Percentiles rank a stretch among this genome's conserved stretches.
Evolutionary conservation across 2,329 filamentous ascomycete genomes (phyloP).

Genomic region (Penicillium hesseltinei): DNA sequence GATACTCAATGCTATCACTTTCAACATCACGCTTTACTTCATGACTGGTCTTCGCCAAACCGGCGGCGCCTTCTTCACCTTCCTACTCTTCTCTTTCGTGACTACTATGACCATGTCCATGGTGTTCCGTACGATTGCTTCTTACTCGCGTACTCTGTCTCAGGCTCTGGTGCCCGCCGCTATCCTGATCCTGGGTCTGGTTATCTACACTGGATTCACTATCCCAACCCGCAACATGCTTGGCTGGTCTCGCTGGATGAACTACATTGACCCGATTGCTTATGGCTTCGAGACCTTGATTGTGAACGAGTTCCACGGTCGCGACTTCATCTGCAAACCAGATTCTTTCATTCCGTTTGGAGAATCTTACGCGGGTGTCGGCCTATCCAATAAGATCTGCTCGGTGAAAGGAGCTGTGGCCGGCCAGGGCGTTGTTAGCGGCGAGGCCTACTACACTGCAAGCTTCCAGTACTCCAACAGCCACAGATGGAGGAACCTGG

Average conservation of each 20-base stretch:
- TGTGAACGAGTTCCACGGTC: conserved; percentile 70
- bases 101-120: conserved; percentile 78
- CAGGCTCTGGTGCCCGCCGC: conserved; percentile 33
- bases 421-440: conserved; percentile 54
- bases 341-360: conserved; percentile 44
- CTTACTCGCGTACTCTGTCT: conserved; percentile 65
- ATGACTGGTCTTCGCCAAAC: conserved; percentile 77
- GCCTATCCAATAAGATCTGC: conserved; percentile 52
- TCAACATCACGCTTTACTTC: conserved; percentile 82
- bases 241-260: conserved; percentile 11
- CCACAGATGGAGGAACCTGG: conserved; percentile 68
- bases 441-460: conserved; percentile 56
- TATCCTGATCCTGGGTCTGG: conserved; percentile 4
- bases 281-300: conserved; percentile 9
- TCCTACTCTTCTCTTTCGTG: conserved; percentile 71
- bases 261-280: conserved; percentile 10
- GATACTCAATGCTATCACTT: conserved; percentile 67
- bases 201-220: conserved; percentile 10
- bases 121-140: conserved; percentile 77
- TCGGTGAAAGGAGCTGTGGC: conserved; percentile 57
- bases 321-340: conserved; percentile 52
- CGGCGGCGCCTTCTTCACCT: conserved; percentile 79
- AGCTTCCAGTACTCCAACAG: conserved; percentile 57
- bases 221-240: conserved; percentile 10
- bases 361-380: conserved; percentile 37